Percentiles rank a stretch among this genome's conserved stretches.
Conservation (phyloP, 345 rosid species). For the Dimocarpus longan region DNA sequence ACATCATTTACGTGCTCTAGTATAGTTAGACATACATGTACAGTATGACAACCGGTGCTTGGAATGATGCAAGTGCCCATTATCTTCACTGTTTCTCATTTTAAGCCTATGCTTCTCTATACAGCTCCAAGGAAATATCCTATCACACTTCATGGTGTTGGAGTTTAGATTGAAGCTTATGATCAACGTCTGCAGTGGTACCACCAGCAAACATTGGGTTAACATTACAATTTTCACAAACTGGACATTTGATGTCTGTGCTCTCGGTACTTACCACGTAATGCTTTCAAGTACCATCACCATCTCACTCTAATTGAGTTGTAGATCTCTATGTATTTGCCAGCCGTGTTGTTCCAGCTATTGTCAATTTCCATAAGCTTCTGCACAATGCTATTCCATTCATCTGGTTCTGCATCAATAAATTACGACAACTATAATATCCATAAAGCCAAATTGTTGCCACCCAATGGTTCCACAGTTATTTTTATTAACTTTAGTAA, state of each 20-base stretch:
- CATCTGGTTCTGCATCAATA: constrained; percentile 38
- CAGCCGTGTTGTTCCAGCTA: constrained; percentile 56
- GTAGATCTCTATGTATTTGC: constrained; percentile 48
- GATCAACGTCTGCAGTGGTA: not conserved
- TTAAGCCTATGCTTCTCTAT: not conserved
- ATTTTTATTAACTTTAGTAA: not conserved
- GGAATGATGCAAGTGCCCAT: not conserved
- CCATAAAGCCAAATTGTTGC: not conserved
- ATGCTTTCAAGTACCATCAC: constrained; percentile 1
- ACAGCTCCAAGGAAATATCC: not conserved
- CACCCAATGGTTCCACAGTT: not conserved
- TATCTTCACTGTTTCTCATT: not conserved
- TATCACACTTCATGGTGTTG: not conserved
- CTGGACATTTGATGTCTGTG: not conserved
- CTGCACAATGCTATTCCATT: constrained; percentile 43
- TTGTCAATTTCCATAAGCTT: constrained; percentile 48
- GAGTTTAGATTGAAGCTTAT: not conserved
- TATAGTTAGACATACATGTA: no score
- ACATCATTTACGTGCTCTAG: not conserved
- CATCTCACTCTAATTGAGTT: constrained; percentile 36
- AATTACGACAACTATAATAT: not conserved
- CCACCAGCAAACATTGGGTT: not conserved
- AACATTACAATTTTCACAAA: not conserved
- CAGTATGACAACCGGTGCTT: not conserved
- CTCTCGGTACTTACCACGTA: not conserved